These are phyloP conservation scores for Allium sativum DNA, from an alignment of 106 monocot genomes.

Conservation along the genomic window DNA sequence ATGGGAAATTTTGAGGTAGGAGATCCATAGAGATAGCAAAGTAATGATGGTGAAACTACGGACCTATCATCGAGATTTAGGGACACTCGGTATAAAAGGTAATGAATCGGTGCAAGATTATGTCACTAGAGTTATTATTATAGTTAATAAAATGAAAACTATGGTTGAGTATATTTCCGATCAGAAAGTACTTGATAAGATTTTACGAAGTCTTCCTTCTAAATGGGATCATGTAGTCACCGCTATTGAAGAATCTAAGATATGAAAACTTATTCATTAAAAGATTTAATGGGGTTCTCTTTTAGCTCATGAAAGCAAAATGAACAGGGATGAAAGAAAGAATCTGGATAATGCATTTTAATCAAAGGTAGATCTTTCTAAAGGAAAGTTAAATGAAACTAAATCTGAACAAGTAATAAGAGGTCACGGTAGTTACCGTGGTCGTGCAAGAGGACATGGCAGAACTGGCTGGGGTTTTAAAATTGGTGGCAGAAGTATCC, in stretches of 20 bases:
- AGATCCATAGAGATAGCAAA: background rate
- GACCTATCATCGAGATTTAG: slow-evolving; percentile 4
- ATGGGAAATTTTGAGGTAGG: slow-evolving; percentile 1
- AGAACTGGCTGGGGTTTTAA: background rate
- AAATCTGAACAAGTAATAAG: no score
- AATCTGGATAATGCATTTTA: background rate
- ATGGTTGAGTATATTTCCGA: background rate
- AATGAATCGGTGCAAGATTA: slow-evolving; percentile 13
- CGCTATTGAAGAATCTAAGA: slow-evolving; percentile 4
- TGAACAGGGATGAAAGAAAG: background rate
- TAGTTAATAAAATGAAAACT: slow-evolving; percentile 14
- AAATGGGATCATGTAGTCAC: background rate
- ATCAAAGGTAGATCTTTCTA: background rate
- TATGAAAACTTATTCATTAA: background rate
- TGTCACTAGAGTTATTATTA: background rate
- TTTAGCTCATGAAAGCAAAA: background rate
- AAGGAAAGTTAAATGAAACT: background rate
- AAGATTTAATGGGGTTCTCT: background rate
- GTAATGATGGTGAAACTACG: slow-evolving; percentile 7
- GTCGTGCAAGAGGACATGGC: background rate
- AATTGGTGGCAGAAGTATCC: background rate
- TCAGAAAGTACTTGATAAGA: background rate
- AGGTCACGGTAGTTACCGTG: background rate
- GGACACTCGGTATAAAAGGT: background rate
- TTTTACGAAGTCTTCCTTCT: background rate